Conservation (phyloP, 2,329 filamentous ascomycete genomes). For the Ophiostoma sp. region DNA sequence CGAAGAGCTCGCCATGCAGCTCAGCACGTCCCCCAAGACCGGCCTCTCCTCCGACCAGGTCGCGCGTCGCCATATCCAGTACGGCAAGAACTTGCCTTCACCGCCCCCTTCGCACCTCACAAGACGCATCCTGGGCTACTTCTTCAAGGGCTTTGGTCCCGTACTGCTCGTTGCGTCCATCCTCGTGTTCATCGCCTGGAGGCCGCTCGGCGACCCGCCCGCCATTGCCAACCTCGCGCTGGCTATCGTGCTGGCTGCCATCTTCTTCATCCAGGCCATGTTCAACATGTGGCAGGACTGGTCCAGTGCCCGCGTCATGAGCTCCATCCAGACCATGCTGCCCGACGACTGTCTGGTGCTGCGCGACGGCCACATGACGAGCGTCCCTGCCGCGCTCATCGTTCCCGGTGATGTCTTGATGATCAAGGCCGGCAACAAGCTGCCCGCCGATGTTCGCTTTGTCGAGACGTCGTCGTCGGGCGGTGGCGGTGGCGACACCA, state of each 20-base stretch:
- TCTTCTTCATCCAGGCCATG: conserved; percentile 63
- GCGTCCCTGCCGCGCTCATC: conserved; percentile 49
- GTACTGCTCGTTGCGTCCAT: conserved; percentile 64
- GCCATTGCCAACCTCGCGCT: conserved; percentile 64
- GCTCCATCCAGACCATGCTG: conserved; percentile 74
- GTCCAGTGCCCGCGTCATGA: conserved; percentile 71
- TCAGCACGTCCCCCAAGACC: conserved; percentile 50
- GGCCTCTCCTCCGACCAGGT: conserved; percentile 59
- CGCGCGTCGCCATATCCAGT: conserved; percentile 49
- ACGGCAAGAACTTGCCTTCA: conserved; percentile 63
- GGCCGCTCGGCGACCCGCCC: conserved; percentile 66
- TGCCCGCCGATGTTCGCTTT: conserved; percentile 69
- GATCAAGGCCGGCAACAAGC: conserved; percentile 66
- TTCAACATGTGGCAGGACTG: conserved; percentile 72
- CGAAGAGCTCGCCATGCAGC: conserved; percentile 54
- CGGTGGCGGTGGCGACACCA: conserved; percentile 50
- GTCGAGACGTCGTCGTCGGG: conserved; percentile 50
- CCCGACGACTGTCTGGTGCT: conserved; percentile 64
- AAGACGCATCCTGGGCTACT: conserved; percentile 59
- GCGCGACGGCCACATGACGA: conserved; percentile 48
- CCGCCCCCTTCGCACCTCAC: conserved; percentile 58
- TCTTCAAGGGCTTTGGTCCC: conserved; percentile 71
- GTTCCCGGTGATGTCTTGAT: conserved; percentile 67
- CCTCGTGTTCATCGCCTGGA: conserved; percentile 72
- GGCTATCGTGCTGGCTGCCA: conserved; percentile 64